These are phyloP conservation scores for Cephaloascus albidus DNA, from an alignment of 805 yeast species.

Conservation along the genomic window DNA sequence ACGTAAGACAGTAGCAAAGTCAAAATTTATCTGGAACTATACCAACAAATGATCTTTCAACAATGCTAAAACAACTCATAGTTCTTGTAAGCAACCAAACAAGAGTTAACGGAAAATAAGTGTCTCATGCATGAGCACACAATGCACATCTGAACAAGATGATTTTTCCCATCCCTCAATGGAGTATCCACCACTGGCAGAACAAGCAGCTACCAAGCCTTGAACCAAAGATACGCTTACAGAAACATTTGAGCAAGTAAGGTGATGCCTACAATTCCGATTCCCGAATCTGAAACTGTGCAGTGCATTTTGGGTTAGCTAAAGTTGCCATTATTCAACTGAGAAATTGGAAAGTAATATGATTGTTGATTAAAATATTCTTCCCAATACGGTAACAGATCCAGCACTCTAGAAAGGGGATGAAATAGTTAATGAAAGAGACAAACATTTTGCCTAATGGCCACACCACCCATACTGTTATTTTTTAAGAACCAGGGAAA, in stretches of 20 bases:
- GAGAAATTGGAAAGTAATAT: slow-evolving; percentile 53
- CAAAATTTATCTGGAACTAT: slow-evolving; percentile 37
- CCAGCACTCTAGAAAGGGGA: slow-evolving; percentile 34
- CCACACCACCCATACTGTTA: slow-evolving; percentile 60
- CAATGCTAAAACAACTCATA: slow-evolving; percentile 23
- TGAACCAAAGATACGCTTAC: slow-evolving; percentile 49
- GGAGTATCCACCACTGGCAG: slow-evolving; percentile 46
- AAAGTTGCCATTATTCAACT: slow-evolving; percentile 54
- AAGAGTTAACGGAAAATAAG: slow-evolving; percentile 15
- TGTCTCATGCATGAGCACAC: slow-evolving; percentile 36
- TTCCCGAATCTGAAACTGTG: slow-evolving; percentile 49
- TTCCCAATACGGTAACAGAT: slow-evolving; percentile 35
- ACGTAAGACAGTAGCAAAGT: slow-evolving; percentile 38
- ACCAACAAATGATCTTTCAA: slow-evolving; percentile 52
- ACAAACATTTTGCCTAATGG: slow-evolving; percentile 43
- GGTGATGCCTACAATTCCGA: slow-evolving; percentile 50
- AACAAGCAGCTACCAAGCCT: slow-evolving; percentile 39
- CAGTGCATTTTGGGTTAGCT: slow-evolving; percentile 58
- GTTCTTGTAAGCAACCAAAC: slow-evolving; percentile 24
- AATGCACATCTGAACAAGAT: slow-evolving; percentile 38
- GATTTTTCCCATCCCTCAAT: slow-evolving; percentile 37
- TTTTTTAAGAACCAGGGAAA: slow-evolving; percentile 45
- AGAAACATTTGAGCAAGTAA: slow-evolving; percentile 65
- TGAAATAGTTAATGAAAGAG: slow-evolving; percentile 36
- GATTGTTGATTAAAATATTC: slow-evolving; percentile 40